A percentile compares a stretch with the other conserved stretches of the same genome.
Evolutionary conservation across 805 yeast species (phyloP).

Genomic region (Schizosaccharomyces octosporus): DNA sequence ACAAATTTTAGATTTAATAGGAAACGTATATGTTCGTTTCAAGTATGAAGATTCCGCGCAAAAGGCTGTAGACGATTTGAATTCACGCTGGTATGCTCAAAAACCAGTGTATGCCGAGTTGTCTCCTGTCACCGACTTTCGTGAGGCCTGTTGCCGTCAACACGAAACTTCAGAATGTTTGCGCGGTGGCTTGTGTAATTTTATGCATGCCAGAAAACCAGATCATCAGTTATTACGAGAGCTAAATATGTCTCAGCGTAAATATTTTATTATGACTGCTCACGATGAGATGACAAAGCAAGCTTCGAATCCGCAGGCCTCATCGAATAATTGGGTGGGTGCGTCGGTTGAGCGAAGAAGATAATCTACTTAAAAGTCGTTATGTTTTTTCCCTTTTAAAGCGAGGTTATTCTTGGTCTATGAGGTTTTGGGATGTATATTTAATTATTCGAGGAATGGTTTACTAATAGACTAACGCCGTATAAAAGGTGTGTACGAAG

Average conservation of each 20-base stretch:
- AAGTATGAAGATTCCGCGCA: constrained; percentile 30
- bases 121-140: constrained; percentile 45
- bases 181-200: constrained; percentile 70
- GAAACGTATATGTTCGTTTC: constrained; percentile 60
- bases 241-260: constrained; percentile 12
- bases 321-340: not conserved
- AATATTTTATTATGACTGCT: constrained; percentile 3
- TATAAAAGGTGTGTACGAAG: no score
- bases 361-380: not conserved
- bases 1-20: constrained; percentile 27
- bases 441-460: no score
- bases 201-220: constrained; percentile 53
- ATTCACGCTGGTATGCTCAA: constrained; percentile 59
- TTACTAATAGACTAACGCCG: no score
- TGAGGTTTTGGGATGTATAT: no score
- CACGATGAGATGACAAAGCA: not conserved
- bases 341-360: not conserved
- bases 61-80: constrained; percentile 34
- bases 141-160: constrained; percentile 53
- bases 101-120: constrained; percentile 60
- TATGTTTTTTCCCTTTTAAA: no score
- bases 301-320: not conserved
- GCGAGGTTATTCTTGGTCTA: no score
- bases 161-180: constrained; percentile 38
- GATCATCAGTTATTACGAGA: constrained; percentile 18